phyloP scores from a whole-genome alignment of 768 basidiomycete species.

The Suillus brevipes region DNA sequence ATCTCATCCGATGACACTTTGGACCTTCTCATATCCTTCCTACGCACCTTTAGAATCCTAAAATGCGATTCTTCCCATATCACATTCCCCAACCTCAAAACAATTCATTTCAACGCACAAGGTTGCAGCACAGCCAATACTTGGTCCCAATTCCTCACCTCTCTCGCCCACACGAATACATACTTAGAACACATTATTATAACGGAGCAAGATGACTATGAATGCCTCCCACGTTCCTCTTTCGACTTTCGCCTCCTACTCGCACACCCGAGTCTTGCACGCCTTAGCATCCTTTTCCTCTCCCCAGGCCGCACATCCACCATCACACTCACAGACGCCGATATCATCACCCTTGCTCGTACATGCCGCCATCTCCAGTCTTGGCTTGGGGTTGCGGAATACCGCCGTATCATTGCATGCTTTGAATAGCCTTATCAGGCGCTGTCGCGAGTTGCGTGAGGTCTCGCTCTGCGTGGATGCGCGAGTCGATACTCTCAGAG shows the following conservation, averaged over 20 bases:
- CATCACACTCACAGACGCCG: neutral
- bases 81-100: neutral
- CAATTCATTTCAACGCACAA: neutral
- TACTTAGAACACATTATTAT: neutral
- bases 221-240: neutral
- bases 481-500: neutral
- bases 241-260: neutral
- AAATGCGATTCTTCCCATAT: neutral
- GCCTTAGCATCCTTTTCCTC: neutral
- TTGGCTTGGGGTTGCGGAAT: neutral
- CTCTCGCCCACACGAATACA: neutral
- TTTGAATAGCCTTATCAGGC: neutral
- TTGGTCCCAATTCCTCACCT: neutral
- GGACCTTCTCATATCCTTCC: neutral
- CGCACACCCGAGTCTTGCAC: neutral
- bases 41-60: neutral
- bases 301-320: neutral
- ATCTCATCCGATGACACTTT: neutral
- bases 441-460: neutral
- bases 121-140: neutral
- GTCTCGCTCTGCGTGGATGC: neutral
- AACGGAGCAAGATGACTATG: neutral
- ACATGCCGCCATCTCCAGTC: neutral
- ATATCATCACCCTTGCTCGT: neutral
- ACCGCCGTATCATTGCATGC: neutral